Base-by-base conservation (phyloP, 495 filamentous ascomycete genomes). In the Lichenothelia convexa region DNA sequence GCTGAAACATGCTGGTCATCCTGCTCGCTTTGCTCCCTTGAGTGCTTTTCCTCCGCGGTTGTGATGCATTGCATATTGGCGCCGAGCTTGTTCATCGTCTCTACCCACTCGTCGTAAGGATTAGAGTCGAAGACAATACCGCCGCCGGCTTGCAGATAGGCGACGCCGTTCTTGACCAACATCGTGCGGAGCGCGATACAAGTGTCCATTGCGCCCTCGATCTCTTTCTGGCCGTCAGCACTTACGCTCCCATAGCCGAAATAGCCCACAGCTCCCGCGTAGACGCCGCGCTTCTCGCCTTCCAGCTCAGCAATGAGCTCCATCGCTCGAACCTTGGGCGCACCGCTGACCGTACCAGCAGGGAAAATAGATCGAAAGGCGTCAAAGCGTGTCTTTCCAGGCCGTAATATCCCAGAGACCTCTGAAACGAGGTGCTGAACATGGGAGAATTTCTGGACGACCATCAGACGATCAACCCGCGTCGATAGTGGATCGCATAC, bases 141-240 rank as follows among this genome's bases (percentile, higher is more conserved):
- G 27, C 89, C 89, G 59, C 73, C 74, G 22, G 89, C 89, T 53
- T 95, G 91, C 26, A 97, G 64, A 57, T 92, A 95, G 16, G 84
- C 87, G 26, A 86, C 64, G 0, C 78, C 80, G 38, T 91, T 78
- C 61, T 95, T 95, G 31, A 89, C 66, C 51, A 93, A 46, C 89
- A 97, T 97, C 6, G 89, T 97, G 26, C 89, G 70, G 40, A 97
- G 62, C n/a, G 89, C 89, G 58, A 97, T 97, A 54, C 86, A 94
- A 2, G 87, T 94, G 53, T 97, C 89, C 89, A 97, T 95, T 9
- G 81, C 83, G 6, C 91, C 89, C 37, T 85, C 74, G 19, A 50
- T 38, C 36, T 44, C 49, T 26, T 17, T 43, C 1, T 42, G 34
- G 48, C 47, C 46, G 55, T 55, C 44, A 6, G 44, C 45, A 20